phyloP scores from a whole-genome alignment of 495 filamentous ascomycete species.

The Podospora comata region DNA sequence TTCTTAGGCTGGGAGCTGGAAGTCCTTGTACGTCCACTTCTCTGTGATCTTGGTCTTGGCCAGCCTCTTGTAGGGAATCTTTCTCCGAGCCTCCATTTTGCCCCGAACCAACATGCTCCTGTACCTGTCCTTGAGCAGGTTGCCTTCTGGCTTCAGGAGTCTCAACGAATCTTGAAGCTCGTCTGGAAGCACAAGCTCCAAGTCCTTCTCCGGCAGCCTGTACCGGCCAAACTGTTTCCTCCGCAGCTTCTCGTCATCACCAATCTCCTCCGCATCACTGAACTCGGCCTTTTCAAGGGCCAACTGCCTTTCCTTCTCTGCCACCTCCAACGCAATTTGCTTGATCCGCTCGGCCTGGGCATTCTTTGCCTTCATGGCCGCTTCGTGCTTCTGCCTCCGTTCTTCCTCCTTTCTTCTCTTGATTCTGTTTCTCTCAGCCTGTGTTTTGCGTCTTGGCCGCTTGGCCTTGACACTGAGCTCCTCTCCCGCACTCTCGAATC shows the following conservation, averaged over 20 bases:
- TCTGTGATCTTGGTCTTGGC: conserved; percentile 74
- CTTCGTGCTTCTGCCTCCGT: conserved; percentile 64
- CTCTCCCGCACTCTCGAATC: conserved; percentile 62
- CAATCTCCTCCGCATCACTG: conserved; percentile 44
- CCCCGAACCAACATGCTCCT: conserved; percentile 82
- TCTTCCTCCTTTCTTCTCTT: conserved; percentile 86
- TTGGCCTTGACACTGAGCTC: conserved; percentile 67
- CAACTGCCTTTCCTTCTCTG: conserved; percentile 53
- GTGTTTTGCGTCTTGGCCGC: conserved; percentile 77
- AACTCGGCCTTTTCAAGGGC: conserved; percentile 41
- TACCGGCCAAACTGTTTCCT: conserved; percentile 73
- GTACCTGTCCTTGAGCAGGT: conserved; percentile 86
- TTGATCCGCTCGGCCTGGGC: conserved; percentile 65
- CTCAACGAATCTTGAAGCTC: conserved; percentile 90
- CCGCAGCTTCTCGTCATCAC: conserved; percentile 64
- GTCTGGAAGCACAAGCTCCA: conserved; percentile 88
- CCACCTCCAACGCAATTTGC: conserved; percentile 52
- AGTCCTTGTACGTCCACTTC: conserved; percentile 98
- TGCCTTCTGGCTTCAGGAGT: conserved; percentile 88
- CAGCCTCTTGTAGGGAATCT: conserved; percentile 74
- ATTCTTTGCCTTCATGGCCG: conserved; percentile 64
- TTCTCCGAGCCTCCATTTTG: conserved; percentile 78
- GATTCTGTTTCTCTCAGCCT: conserved; percentile 78
- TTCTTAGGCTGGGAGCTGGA: conserved; percentile 33
- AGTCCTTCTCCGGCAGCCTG: conserved; percentile 69